A percentile compares a stretch with the other conserved stretches of the same genome.
Conservation (phyloP, 2,329 filamentous ascomycete genomes). For the Colletotrichum scovillei region DNA sequence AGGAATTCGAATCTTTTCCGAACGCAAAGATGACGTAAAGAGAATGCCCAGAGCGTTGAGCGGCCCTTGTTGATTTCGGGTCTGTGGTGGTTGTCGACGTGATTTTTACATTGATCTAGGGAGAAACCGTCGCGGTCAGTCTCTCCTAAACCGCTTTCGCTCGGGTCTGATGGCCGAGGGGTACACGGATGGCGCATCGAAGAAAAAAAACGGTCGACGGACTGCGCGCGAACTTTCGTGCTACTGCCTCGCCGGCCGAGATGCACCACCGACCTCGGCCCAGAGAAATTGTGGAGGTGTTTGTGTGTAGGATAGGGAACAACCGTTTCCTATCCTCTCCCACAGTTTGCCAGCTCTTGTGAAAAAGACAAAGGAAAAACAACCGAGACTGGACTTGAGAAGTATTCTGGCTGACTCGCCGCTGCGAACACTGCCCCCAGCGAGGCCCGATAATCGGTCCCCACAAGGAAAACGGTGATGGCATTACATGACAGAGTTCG, state of each 20-base stretch:
- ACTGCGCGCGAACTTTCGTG: constrained; percentile 7
- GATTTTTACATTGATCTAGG: neutral
- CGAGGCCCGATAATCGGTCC: neutral
- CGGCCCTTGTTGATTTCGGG: neutral
- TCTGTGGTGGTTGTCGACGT: neutral
- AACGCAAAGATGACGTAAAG: constrained; percentile 2
- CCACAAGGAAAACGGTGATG: neutral
- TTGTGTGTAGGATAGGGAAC: neutral
- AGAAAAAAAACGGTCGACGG: neutral
- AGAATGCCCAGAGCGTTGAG: neutral
- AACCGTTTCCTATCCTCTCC: neutral
- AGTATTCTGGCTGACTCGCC: constrained; percentile 2
- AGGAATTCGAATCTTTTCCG: neutral
- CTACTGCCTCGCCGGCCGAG: neutral
- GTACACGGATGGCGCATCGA: neutral
- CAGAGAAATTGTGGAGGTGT: neutral
- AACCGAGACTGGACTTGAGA: neutral
- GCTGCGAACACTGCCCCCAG: neutral
- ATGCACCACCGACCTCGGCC: neutral
- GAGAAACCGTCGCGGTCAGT: neutral
- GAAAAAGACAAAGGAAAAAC: neutral
- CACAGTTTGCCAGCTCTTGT: neutral
- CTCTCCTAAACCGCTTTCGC: constrained; percentile 18
- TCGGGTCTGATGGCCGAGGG: constrained; percentile 3
- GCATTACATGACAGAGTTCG: neutral